Conservation (phyloP, 2,329 filamentous ascomycete genomes). For the Aspergillus fischeri region DNA sequence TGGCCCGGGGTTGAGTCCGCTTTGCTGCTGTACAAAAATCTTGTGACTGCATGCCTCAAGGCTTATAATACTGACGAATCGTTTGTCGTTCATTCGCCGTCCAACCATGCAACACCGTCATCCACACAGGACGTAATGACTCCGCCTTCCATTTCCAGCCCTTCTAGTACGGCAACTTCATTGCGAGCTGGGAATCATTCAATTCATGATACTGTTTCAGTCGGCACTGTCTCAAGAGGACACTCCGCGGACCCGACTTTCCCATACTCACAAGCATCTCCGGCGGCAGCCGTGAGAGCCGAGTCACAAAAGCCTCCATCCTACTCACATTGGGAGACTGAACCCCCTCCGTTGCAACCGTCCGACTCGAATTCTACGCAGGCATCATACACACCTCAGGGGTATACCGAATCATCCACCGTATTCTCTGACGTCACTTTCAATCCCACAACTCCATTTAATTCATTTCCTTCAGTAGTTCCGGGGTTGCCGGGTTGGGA, state of each 20-base stretch:
- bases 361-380: slow-evolving; percentile 9
- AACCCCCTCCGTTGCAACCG: slow-evolving; percentile 8
- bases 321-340: slow-evolving; percentile 16
- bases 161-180: slow-evolving; percentile 37
- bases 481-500: slow-evolving; percentile 41
- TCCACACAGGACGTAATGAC: slow-evolving; percentile 38
- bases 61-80: slow-evolving; percentile 67
- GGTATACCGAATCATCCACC: slow-evolving; percentile 16
- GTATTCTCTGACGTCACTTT: slow-evolving; percentile 26
- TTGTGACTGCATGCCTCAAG: slow-evolving; percentile 80
- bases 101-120: slow-evolving; percentile 38
- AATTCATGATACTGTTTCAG: slow-evolving; percentile 25
- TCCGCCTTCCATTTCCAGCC: slow-evolving; percentile 39
- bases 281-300: slow-evolving; percentile 14
- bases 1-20: slow-evolving; percentile 90
- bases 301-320: slow-evolving; percentile 19
- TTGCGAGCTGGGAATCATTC: slow-evolving; percentile 26
- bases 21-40: slow-evolving; percentile 77
- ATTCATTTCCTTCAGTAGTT: slow-evolving; percentile 38
- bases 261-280: slow-evolving; percentile 21
- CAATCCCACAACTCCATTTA: slow-evolving; percentile 37
- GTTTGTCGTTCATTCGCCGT: slow-evolving; percentile 49
- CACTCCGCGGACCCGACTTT: slow-evolving; percentile 30
- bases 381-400: slow-evolving; percentile 19
- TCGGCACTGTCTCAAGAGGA: slow-evolving; percentile 31